Evolutionary conservation across 768 basidiomycete species (phyloP).

Genomic region (Gyrodon lividus): DNA sequence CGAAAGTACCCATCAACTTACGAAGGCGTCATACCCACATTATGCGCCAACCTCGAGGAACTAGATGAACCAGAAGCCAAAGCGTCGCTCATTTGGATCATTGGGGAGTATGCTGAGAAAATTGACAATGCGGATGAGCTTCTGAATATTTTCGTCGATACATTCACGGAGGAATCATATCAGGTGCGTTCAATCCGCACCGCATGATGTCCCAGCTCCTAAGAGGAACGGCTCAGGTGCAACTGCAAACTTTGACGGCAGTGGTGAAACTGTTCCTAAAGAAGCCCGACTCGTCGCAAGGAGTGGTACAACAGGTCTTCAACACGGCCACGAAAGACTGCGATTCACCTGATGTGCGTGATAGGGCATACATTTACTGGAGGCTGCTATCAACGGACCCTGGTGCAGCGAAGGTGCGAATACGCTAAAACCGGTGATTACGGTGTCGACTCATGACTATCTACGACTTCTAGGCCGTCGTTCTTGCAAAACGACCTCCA

Average conservation of each 20-base stretch:
- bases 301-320: slow-evolving; percentile 86
- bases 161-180: slow-evolving; percentile 92
- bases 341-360: slow-evolving; percentile 94
- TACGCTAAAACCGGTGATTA: neutral
- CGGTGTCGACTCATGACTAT: neutral
- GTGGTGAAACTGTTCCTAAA: slow-evolving; percentile 96
- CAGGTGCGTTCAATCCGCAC: slow-evolving; percentile 46
- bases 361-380: slow-evolving; percentile 99
- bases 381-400: slow-evolving; percentile 92
- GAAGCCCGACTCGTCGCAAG: slow-evolving; percentile 92
- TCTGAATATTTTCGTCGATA: slow-evolving; percentile 84
- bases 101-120: slow-evolving; percentile 96
- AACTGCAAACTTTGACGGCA: slow-evolving; percentile 84
- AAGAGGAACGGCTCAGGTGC: slow-evolving; percentile 43
- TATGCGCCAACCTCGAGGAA: slow-evolving; percentile 94
- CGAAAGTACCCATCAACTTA: slow-evolving; percentile 95
- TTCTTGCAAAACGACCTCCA: slow-evolving; percentile 88
- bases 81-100: slow-evolving; percentile 98
- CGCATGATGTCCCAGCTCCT: neutral
- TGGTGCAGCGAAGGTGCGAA: slow-evolving; percentile 82
- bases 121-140: slow-evolving; percentile 97
- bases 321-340: slow-evolving; percentile 96
- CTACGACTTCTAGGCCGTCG: slow-evolving; percentile 58
- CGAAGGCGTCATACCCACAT: slow-evolving; percentile 93
- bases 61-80: slow-evolving; percentile 98